Evolutionary conservation across 2,329 filamentous ascomycete species (phyloP).

Genomic region (Phyllosticta citriasiana): DNA sequence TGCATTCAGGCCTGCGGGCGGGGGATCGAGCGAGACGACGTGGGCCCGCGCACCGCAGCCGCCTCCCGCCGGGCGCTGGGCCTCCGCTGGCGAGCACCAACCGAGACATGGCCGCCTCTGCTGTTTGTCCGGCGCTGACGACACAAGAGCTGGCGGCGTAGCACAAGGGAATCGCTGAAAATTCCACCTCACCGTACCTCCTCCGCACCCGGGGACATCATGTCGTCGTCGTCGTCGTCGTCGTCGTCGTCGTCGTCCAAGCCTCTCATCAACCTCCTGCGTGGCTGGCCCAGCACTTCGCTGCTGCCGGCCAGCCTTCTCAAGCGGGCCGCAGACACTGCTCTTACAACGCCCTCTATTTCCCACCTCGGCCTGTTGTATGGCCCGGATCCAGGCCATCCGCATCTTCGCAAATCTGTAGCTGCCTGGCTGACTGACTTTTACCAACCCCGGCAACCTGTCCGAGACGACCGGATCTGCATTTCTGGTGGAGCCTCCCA

Average conservation of each 20-base stretch:
- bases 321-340: conserved; percentile 47
- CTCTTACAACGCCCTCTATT: conserved; percentile 50
- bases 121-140: background rate
- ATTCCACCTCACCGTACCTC: background rate
- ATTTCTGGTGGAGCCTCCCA: conserved; percentile 81
- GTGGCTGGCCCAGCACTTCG: conserved; percentile 56
- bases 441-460: conserved; percentile 41
- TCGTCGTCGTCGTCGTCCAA: background rate
- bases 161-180: background rate
- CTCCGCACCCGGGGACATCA: background rate
- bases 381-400: conserved; percentile 66
- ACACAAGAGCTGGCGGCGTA: background rate
- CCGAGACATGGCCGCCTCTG: background rate
- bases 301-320: conserved; percentile 59
- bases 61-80: too few relatives aligned
- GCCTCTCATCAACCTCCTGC: conserved; percentile 51
- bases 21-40: too few relatives aligned
- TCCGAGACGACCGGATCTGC: conserved; percentile 54
- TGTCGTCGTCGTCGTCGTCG: background rate
- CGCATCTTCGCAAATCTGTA: conserved; percentile 57
- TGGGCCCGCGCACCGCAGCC: too few relatives aligned
- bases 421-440: conserved; percentile 59
- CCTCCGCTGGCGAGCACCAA: background rate
- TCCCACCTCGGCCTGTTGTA: conserved; percentile 62
- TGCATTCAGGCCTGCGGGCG: too few relatives aligned